Percentiles rank a stretch among this genome's conserved stretches.
Evolutionary conservation across 768 basidiomycete species (phyloP).

Genomic region (Suillus paluster): DNA sequence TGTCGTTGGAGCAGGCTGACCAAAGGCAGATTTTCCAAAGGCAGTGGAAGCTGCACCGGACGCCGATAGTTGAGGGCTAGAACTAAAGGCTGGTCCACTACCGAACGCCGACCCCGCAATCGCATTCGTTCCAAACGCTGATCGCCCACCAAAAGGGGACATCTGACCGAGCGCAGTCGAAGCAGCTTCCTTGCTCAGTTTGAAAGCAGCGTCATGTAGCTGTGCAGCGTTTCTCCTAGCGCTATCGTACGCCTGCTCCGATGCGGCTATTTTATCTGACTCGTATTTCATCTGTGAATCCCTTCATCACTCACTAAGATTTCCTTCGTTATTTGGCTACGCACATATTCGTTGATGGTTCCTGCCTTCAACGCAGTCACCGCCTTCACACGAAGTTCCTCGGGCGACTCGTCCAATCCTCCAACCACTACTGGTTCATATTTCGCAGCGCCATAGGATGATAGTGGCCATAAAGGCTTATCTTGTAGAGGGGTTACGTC

Average conservation of each 20-base stretch:
- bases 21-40: constrained; percentile 39
- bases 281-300: constrained; percentile 58
- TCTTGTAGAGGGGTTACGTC: constrained; percentile 68
- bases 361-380: constrained; percentile 57
- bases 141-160: constrained; percentile 25
- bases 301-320: constrained; percentile 8
- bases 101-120: constrained; percentile 42
- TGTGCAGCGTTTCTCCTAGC: constrained; percentile 53
- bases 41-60: constrained; percentile 34
- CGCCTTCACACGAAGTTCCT: constrained; percentile 78
- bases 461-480: constrained; percentile 79
- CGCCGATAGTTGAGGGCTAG: constrained; percentile 30
- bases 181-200: constrained; percentile 39
- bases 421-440: constrained; percentile 66
- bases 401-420: constrained; percentile 73
- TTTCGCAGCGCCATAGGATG: constrained; percentile 80
- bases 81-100: constrained; percentile 43
- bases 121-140: constrained; percentile 27
- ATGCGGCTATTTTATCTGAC: constrained; percentile 53
- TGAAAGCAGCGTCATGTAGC: constrained; percentile 56
- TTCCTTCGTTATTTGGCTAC: constrained; percentile 27
- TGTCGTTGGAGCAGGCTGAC: constrained; percentile 37
- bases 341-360: constrained; percentile 69
- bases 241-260: constrained; percentile 54
- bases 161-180: constrained; percentile 15